phyloP scores from a whole-genome alignment of 768 basidiomycete genomes.

The Trametes cinnabarina region DNA sequence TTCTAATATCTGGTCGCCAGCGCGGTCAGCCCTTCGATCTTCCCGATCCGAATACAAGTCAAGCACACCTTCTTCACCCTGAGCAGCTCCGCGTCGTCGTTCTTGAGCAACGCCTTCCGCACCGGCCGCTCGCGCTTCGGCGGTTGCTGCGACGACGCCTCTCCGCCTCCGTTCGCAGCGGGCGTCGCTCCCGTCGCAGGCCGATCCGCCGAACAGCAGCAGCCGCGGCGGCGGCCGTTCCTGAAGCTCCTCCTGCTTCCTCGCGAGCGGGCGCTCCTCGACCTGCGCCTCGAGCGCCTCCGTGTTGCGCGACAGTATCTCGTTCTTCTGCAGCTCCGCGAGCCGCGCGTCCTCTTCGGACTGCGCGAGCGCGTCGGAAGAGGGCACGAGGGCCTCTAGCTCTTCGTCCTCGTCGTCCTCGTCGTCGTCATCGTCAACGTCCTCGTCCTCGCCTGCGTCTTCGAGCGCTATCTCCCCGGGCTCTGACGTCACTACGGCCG shows the following conservation, averaged over 20 bases:
- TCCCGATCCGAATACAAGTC: neutral
- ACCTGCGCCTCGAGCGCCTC: conserved; percentile 80
- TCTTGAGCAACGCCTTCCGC: conserved; percentile 79
- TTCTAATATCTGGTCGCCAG: conserved; percentile 65
- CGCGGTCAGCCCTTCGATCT: neutral
- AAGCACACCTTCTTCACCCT: conserved; percentile 65
- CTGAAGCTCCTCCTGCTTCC: conserved; percentile 78
- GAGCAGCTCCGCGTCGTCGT: conserved; percentile 80
- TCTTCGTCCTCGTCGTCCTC: conserved; percentile 15
- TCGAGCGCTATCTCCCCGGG: conserved; percentile 52
- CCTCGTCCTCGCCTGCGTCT: conserved; percentile 15
- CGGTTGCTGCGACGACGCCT: neutral
- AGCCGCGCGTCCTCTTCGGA: conserved; percentile 29
- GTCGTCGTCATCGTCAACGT: neutral
- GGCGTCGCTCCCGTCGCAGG: neutral
- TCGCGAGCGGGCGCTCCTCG: conserved; percentile 83
- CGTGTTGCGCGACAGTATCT: conserved; percentile 66
- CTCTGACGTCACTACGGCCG: conserved; percentile 41
- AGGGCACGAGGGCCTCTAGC: conserved; percentile 4
- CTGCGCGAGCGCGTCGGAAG: conserved; percentile 8
- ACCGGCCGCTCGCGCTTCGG: conserved; percentile 40
- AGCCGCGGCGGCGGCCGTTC: conserved; percentile 39
- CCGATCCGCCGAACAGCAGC: conserved; percentile 17
- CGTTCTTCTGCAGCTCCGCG: conserved; percentile 50
- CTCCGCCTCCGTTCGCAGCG: neutral